Base-by-base conservation (phyloP, 2,329 filamentous ascomycete species). In the Parastagonospora nodorum region DNA sequence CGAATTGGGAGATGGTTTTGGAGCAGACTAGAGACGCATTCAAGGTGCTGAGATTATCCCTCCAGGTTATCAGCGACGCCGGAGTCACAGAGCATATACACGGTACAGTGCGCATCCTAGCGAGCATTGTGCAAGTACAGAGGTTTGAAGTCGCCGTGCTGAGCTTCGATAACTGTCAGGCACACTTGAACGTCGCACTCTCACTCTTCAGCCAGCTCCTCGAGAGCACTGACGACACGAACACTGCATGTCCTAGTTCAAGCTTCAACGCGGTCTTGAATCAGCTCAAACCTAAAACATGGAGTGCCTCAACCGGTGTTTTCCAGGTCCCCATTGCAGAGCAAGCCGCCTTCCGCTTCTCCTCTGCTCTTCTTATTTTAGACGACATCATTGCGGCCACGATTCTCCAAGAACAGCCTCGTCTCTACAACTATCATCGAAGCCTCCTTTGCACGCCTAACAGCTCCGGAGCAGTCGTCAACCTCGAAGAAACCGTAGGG, bases 101-200 rank as follows among this genome's bases (percentile, higher is more conserved):
- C 30, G 51, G 44, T 8, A 42, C 51, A n/a, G 57, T 57, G n/a
- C 57, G 54, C 1, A 51, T 55, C 24, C 73, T 84, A 61, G 77
- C 80, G 60, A 78, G 77, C 61, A 78, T 83, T 57, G 63, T 82
- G 30, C 81, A 84, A 61, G 74, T 84, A 47, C 76, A 82, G 44
- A 76, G 80, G 51, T 84, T 83, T 53, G 81, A 84, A 62, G 71
- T 80, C 15, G 72, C 75, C 7, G 74, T 75, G 3, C 73, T 70
- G 38, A 77, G 76, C 53, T 78, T 77, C 42, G 72, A 76, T 2
- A 80, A 80, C 60, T 83, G 75, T 75, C 79, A 77, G 48, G 73
- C 77, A 60, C 82, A 81, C 61, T 77, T 78, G 27, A 76, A 78
- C 58, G 81, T 78, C 1, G 80, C 80, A 38, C 67, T 80, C 41